These are phyloP conservation scores for Lactifluus hygrophoroides DNA, from an alignment of 768 basidiomycete species.

Conservation along the genomic window DNA sequence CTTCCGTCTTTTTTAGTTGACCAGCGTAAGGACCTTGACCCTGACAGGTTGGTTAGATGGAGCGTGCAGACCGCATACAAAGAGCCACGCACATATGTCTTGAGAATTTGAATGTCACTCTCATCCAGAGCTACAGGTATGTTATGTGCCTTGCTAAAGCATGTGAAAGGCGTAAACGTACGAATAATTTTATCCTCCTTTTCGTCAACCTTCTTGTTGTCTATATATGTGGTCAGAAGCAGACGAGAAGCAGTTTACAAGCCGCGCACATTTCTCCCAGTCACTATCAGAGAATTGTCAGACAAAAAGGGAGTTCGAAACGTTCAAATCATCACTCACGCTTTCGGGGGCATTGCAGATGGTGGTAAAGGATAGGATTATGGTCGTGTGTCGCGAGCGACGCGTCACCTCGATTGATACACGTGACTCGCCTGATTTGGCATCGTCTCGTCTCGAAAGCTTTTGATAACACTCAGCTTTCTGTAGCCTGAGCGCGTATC, in stretches of 20 bases:
- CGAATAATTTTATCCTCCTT: conserved; percentile 88
- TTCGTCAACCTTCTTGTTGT: conserved; percentile 76
- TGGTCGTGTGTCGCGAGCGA: conserved; percentile 21
- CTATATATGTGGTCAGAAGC: conserved; percentile 32
- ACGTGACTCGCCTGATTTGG: conserved; percentile 12
- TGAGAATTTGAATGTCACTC: conserved; percentile 97
- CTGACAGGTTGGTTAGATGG: conserved; percentile 33
- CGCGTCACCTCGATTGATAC: conserved; percentile 27
- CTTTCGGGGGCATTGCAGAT: conserved; percentile 81
- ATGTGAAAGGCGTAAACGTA: background rate
- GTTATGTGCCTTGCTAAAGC: conserved; percentile 12
- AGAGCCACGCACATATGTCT: conserved; percentile 73
- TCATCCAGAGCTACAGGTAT: conserved; percentile 74
- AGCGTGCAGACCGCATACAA: too few species aligned
- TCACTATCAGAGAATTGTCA: conserved; percentile 46
- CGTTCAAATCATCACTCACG: conserved; percentile 47
- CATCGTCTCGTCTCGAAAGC: background rate
- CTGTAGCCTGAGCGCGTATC: background rate
- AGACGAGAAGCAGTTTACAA: background rate
- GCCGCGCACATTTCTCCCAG: conserved; percentile 90
- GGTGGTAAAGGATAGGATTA: conserved; percentile 21
- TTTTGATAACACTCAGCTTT: background rate
- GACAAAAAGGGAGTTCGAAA: background rate
- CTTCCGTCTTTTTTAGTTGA: conserved; percentile 80
- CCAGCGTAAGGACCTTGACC: conserved; percentile 97